Evolutionary conservation across 83 land plant species (phyloP).

Genomic region (Isoetes engelmannii): DNA sequence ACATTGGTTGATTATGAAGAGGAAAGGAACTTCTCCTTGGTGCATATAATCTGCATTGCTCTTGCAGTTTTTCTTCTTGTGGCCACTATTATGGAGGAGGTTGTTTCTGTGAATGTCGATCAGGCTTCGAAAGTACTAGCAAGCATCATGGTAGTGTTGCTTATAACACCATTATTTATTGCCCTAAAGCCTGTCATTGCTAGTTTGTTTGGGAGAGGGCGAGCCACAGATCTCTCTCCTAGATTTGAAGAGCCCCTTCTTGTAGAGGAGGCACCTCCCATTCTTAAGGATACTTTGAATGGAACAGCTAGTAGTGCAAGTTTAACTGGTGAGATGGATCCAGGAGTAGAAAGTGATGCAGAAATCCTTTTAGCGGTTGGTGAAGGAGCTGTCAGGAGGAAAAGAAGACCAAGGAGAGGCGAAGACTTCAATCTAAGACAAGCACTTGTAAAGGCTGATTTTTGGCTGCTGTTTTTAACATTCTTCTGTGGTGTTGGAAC

Average conservation of each 20-base stretch:
- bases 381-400: slow-evolving; percentile 63
- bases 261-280: no score
- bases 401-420: slow-evolving; percentile 50
- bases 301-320: no score
- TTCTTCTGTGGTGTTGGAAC: slow-evolving; percentile 23
- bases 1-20: slow-evolving; percentile 38
- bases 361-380: slow-evolving; percentile 61
- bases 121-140: slow-evolving; percentile 31
- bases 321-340: not conserved
- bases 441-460: slow-evolving; percentile 67
- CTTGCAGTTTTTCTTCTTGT: slow-evolving; percentile 50
- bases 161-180: slow-evolving; percentile 52
- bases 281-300: no score
- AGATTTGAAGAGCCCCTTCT: not conserved
- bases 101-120: slow-evolving; percentile 16
- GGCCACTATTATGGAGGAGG: slow-evolving; percentile 37
- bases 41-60: slow-evolving; percentile 39
- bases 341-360: slow-evolving; percentile 30
- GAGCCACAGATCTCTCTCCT: not conserved
- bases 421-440: slow-evolving; percentile 60
- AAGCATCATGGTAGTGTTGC: slow-evolving; percentile 40
- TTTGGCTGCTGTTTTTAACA: slow-evolving; percentile 13
- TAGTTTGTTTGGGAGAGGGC: not conserved
- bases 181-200: slow-evolving; percentile 30
- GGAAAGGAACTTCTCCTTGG: slow-evolving; percentile 45